phyloP scores from a whole-genome alignment of 2,329 filamentous ascomycete genomes.

The Stagonosporopsis vannaccii region DNA sequence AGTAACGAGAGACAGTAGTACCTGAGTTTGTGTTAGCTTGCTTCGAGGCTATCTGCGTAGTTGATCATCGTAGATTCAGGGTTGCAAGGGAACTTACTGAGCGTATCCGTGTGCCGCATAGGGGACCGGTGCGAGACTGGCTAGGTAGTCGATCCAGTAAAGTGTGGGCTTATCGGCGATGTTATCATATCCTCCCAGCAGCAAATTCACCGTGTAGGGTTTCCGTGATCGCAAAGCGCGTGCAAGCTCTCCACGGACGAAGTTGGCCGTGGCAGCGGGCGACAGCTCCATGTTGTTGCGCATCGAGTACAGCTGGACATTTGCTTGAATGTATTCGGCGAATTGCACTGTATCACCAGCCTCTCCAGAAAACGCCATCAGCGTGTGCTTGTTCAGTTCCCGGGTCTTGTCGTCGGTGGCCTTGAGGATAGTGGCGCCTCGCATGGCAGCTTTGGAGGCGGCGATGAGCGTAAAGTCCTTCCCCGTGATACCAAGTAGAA shows the following conservation, averaged over 20 bases:
- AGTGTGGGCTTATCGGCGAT: conserved; percentile 90
- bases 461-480: conserved; percentile 99
- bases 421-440: conserved; percentile 95
- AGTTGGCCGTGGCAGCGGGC: conserved; percentile 86
- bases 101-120: conserved; percentile 98
- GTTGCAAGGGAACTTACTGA: conserved; percentile 67
- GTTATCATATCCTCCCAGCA: conserved; percentile 91
- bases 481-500: conserved; percentile 96
- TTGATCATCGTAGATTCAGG: neutral
- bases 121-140: conserved; percentile 83
- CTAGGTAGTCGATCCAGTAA: conserved; percentile 98
- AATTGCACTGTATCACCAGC: conserved; percentile 99
- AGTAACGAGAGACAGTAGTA: conserved; percentile 98
- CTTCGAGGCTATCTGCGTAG: neutral
- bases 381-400: conserved; percentile 87
- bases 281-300: conserved; percentile 93
- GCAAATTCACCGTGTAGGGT: conserved; percentile 95
- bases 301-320: conserved; percentile 98
- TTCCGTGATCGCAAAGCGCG: conserved; percentile 88
- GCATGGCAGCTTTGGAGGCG: conserved; percentile 97
- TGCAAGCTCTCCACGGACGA: conserved; percentile 92
- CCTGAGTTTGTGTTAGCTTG: conserved; percentile 52
- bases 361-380: conserved; percentile 96
- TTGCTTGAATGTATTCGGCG: conserved; percentile 98
- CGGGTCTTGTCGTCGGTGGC: conserved; percentile 96